These are phyloP conservation scores for Dipodascus albidus DNA, from an alignment of 805 yeast genomes.

Conservation along the genomic window DNA sequence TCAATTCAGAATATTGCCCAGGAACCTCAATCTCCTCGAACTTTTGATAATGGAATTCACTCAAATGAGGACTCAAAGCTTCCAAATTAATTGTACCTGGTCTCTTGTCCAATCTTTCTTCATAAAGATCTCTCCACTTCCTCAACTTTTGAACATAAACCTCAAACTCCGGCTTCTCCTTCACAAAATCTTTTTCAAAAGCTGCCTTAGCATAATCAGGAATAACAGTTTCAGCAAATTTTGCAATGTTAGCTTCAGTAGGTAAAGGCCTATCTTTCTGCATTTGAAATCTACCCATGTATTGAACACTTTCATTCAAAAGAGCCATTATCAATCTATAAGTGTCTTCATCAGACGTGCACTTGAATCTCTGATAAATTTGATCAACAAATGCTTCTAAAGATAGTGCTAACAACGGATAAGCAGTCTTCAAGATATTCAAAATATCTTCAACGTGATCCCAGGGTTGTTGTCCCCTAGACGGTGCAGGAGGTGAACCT, in stretches of 20 bases:
- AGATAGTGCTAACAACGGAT: conserved; percentile 84
- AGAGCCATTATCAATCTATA: conserved; percentile 87
- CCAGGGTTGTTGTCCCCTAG: conserved; percentile 67
- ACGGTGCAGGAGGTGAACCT: conserved; percentile 7
- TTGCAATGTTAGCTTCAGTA: conserved; percentile 76
- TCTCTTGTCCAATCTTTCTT: conserved; percentile 81
- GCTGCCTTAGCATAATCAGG: conserved; percentile 83
- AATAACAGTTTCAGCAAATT: conserved; percentile 86
- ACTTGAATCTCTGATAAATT: conserved; percentile 84
- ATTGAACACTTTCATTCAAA: conserved; percentile 86
- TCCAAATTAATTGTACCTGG: conserved; percentile 74
- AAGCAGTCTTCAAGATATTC: conserved; percentile 93
- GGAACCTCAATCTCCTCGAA: conserved; percentile 97
- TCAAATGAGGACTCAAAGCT: conserved; percentile 84
- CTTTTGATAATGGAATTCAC: conserved; percentile 96
- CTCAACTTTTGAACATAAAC: conserved; percentile 73
- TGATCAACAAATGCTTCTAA: conserved; percentile 94
- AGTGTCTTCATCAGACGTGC: conserved; percentile 91
- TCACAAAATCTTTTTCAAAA: conserved; percentile 83
- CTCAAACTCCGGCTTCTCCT: conserved; percentile 79
- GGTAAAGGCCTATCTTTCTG: conserved; percentile 84
- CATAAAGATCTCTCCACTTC: conserved; percentile 87
- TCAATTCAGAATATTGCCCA: conserved; percentile 81
- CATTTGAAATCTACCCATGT: conserved; percentile 71
- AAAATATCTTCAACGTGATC: conserved; percentile 86